phyloP scores from a whole-genome alignment of 139 green algal genomes.

The Asterochloris erici region DNA sequence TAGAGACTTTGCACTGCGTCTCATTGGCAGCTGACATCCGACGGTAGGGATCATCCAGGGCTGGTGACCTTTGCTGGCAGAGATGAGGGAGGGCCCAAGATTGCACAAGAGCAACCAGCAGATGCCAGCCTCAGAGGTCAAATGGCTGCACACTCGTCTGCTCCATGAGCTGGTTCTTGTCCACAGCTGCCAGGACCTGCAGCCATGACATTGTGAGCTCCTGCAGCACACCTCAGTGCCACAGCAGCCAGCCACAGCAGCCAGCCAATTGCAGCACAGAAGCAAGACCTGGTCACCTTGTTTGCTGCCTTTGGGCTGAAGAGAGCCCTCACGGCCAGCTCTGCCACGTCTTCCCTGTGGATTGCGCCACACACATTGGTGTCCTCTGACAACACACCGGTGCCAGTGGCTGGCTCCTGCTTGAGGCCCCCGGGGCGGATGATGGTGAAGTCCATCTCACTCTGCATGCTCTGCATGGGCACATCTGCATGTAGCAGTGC shows the following conservation, averaged over 20 bases:
- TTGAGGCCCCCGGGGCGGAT: slow-evolving; percentile 92
- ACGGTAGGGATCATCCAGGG: too few species aligned
- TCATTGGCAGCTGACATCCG: too few species aligned
- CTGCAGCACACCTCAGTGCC: neutral
- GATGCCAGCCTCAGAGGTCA: slow-evolving; percentile 20
- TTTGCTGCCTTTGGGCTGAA: slow-evolving; percentile 69
- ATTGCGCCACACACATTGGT: slow-evolving; percentile 78
- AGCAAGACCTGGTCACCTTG: slow-evolving; percentile 44
- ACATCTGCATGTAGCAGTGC: neutral
- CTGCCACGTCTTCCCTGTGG: slow-evolving; percentile 82
- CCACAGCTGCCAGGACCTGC: slow-evolving; percentile 62
- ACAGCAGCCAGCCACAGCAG: neutral
- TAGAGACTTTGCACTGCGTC: too few species aligned
- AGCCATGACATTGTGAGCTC: neutral
- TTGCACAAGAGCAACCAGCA: too few species aligned
- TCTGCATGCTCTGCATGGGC: slow-evolving; percentile 16
- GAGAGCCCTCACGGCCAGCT: slow-evolving; percentile 73
- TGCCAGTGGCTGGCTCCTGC: slow-evolving; percentile 76
- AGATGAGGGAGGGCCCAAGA: too few species aligned
- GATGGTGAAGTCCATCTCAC: slow-evolving; percentile 85
- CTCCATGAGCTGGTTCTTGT: slow-evolving; percentile 55
- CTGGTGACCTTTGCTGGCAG: too few species aligned
- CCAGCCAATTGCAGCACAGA: neutral
- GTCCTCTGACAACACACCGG: slow-evolving; percentile 85
- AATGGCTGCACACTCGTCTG: slow-evolving; percentile 50